Evolutionary conservation across 441 rosid species (phyloP), one percentile per base, ranked within the genome.

Genomic region (Geranium incanum): DNA sequence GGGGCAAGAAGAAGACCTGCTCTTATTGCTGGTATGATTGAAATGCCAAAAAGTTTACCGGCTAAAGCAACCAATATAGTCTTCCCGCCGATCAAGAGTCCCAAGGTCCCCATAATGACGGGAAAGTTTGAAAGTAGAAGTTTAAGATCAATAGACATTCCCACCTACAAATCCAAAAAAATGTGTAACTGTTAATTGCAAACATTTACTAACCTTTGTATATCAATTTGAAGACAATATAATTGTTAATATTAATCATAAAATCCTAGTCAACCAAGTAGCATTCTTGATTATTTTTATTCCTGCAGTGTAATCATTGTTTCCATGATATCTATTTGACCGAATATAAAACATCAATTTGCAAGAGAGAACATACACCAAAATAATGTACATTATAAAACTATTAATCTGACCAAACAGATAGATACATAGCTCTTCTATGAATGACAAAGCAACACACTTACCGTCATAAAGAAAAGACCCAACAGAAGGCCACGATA

Each of bases 1-100:
- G 99, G 99, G 73, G 99, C 99, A 69, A 95, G 96, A 83, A 95
- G 97, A 78, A 95, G 96, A 72, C 99, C 99, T n/a, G 78, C 88
- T 78, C 99, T 87, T 76, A 87, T 80, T 68, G 95, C 94, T 81
- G 99, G 87, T 81, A 95, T 86, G 73, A 92, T 68, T 39, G 99
- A 95, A 79, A 95, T 78, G 68, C 99, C 99, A 69, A 92, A 95
- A 74, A 88, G 38, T 75, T 68, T 88, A 38, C 97, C 99, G 76
- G 92, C 84, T 28, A 89, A 67, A 13, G 87, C 85, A 68, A 95
- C 94, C 87, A 95, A 78, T 74, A 85, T 9, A 72, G 94, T 84
- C 92, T 95, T 95, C 65, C 99, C 97, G 69, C 83, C 92, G 75
- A 95, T 95, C 84, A 95, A 79, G 80, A 95, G 90, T 50, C 90